Evolutionary conservation across 1,139 yeast genomes (phyloP).

Genomic region (Suhomyces wounanorum): DNA sequence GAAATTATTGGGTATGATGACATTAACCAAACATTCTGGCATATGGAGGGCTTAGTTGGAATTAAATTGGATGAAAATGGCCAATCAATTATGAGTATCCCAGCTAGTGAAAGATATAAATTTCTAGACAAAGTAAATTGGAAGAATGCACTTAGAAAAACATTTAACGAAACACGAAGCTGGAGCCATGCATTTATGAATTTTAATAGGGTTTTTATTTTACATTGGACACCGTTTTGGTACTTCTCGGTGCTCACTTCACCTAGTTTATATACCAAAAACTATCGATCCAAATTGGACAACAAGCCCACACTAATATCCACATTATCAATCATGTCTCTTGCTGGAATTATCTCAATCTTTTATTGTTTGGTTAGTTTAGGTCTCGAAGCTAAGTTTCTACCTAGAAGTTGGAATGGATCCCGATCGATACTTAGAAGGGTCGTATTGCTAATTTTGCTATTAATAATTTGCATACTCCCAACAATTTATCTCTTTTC

Average conservation of each 20-base stretch:
- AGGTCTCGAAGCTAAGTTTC: constrained; percentile 60
- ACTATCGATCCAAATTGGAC: constrained; percentile 57
- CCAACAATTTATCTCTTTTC: constrained; percentile 55
- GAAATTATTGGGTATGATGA: constrained; percentile 83
- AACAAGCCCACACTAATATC: constrained; percentile 69
- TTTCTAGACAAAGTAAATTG: constrained; percentile 48
- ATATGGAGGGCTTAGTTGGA: constrained; percentile 58
- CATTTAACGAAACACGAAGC: constrained; percentile 65
- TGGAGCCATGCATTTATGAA: constrained; percentile 46
- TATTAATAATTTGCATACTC: constrained; percentile 50
- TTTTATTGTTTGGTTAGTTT: constrained; percentile 64
- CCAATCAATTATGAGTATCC: constrained; percentile 41
- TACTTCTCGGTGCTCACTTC: constrained; percentile 65
- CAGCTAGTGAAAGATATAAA: constrained; percentile 49
- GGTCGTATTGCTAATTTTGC: constrained; percentile 41
- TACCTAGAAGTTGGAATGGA: constrained; percentile 74
- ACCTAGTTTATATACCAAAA: constrained; percentile 69
- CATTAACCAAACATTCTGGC: constrained; percentile 84
- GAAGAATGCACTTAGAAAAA: constrained; percentile 63
- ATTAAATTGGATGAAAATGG: constrained; percentile 44
- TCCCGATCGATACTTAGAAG: constrained; percentile 51
- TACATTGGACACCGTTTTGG: constrained; percentile 53
- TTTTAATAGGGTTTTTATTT: constrained; percentile 58
- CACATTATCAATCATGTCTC: constrained; percentile 60
- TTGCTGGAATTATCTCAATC: constrained; percentile 75